Percentiles rank a stretch among this genome's conserved stretches.
These are phyloP conservation scores for Arthrinium puccinioides DNA, from an alignment of 2,329 filamentous ascomycete genomes.

Conservation along the genomic window DNA sequence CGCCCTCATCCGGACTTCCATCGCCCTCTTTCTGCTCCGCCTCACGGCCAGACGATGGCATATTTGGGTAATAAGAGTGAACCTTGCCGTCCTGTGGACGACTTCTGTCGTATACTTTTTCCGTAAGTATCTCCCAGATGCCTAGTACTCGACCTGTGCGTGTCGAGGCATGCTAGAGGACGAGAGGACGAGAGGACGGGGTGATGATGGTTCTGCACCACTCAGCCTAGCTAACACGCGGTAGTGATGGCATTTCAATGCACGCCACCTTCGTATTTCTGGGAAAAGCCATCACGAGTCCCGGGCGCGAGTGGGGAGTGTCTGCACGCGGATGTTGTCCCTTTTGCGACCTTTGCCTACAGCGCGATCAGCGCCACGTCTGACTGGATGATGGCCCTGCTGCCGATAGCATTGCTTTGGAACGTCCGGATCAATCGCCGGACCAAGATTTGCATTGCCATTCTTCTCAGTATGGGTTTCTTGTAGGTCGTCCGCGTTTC, in stretches of 20 bases:
- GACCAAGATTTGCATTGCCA: slow-evolving; percentile 37
- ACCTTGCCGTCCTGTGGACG: slow-evolving; percentile 26
- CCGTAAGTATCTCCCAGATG: slow-evolving; percentile 3
- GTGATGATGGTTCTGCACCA: not conserved
- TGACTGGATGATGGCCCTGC: slow-evolving; percentile 40
- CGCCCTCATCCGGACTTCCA: slow-evolving; percentile 30
- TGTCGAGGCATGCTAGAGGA: too few species aligned
- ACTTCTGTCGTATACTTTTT: slow-evolving; percentile 34
- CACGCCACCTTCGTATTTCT: slow-evolving; percentile 39
- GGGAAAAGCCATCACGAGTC: slow-evolving; percentile 25
- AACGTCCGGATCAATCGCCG: slow-evolving; percentile 38
- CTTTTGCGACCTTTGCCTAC: slow-evolving; percentile 35
- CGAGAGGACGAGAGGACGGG: too few species aligned
- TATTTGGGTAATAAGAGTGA: slow-evolving; percentile 23
- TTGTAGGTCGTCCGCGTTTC: slow-evolving; percentile 27
- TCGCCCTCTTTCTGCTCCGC: slow-evolving; percentile 32
- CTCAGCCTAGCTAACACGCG: not conserved
- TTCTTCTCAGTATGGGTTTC: slow-evolving; percentile 41
- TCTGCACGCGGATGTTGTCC: slow-evolving; percentile 29
- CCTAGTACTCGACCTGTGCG: not conserved
- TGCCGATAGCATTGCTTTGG: slow-evolving; percentile 45
- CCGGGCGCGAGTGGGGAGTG: slow-evolving; percentile 30
- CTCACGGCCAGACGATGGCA: slow-evolving; percentile 27
- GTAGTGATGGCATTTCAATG: slow-evolving; percentile 42
- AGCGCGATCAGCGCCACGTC: slow-evolving; percentile 34